Evolutionary conservation across 495 filamentous ascomycete species (phyloP), one percentile per base, ranked within the genome.

Genomic region (Extremus antarcticus): DNA sequence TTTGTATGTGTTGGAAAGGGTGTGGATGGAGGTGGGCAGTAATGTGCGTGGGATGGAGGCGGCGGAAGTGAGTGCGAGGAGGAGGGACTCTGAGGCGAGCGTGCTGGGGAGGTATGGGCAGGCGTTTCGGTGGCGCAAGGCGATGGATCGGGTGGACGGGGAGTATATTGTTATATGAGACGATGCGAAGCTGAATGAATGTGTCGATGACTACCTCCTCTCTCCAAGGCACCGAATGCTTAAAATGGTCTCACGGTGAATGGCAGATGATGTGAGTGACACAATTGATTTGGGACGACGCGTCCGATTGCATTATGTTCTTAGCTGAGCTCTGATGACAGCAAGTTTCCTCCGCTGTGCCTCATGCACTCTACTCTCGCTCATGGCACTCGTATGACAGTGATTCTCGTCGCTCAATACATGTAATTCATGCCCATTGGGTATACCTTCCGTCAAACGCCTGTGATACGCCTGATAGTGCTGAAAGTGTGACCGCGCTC

Each of bases 151-250:
- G 39, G 76, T 79, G 2, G 87, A 87, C 51, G 87, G 86, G 22
- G 88, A 94, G 72, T 92, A 88, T 72, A 90, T 92, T 69, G 86
- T 91, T 69, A 84, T 90, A 61, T 94, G 43, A 55, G 7, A 8
- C 7, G 17, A 35, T 35, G 13, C 29, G 29, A 35, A 35, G 13
- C 13, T 4, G 13, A 13, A 35, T 35, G 29, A 35, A n/a, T n/a
- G n/a, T 35, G 29, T 35, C 13, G 29, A 35, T 35, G 29, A 35
- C 29, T 13, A n/a, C n/a, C n/a, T n/a, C n/a, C n/a, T n/a, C n/a
- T n/a, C n/a, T n/a, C n/a, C n/a, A n/a, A n/a, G n/a, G n/a, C n/a
- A n/a, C n/a, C n/a, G n/a, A n/a, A n/a, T n/a, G n/a, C n/a, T n/a
- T n/a, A n/a, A n/a, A n/a, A n/a, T n/a, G n/a, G n/a, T n/a, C n/a